These are phyloP conservation scores for Acacia acuminata DNA, from an alignment of 306 rosid species.

Conservation along the genomic window DNA sequence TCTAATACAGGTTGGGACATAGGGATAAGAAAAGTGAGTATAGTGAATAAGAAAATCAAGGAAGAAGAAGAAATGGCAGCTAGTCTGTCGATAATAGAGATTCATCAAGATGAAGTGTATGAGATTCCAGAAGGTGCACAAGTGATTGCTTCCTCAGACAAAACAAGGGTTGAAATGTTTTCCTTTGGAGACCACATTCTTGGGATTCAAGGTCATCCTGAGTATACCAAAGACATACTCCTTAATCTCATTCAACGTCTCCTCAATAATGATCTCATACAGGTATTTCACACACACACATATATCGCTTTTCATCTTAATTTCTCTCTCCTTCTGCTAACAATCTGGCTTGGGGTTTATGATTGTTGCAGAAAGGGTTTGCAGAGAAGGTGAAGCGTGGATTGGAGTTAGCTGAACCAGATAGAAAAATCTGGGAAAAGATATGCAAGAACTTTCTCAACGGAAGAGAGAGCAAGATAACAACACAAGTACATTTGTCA, in stretches of 20 bases:
- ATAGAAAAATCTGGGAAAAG: conserved; percentile 51
- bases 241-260: conserved; percentile 59
- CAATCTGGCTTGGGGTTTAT: background rate
- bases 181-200: conserved; percentile 53
- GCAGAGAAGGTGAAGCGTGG: conserved; percentile 52
- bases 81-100: conserved; percentile 50
- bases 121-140: conserved; percentile 65
- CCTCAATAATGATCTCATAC: conserved; percentile 37
- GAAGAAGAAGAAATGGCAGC: conserved; percentile 40
- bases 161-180: conserved; percentile 74
- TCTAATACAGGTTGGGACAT: conserved; percentile 68
- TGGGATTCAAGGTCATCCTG: conserved; percentile 83
- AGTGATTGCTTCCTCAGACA: conserved; percentile 63
- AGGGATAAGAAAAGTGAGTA: conserved; percentile 53
- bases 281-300: conserved; percentile 34
- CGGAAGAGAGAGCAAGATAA: conserved; percentile 22
- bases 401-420: conserved; percentile 52
- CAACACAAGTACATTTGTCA: background rate
- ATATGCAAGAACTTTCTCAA: conserved; percentile 67
- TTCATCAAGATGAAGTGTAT: conserved; percentile 72
- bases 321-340: too few species aligned
- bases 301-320: too few species aligned
- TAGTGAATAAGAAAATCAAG: conserved; percentile 20
- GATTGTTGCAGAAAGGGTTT: conserved; percentile 44
- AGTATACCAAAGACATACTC: conserved; percentile 62